Evolutionary conservation across 1,139 yeast species (phyloP), one percentile per base, ranked within the genome.

Genomic region (Kodamaea alishanica): DNA sequence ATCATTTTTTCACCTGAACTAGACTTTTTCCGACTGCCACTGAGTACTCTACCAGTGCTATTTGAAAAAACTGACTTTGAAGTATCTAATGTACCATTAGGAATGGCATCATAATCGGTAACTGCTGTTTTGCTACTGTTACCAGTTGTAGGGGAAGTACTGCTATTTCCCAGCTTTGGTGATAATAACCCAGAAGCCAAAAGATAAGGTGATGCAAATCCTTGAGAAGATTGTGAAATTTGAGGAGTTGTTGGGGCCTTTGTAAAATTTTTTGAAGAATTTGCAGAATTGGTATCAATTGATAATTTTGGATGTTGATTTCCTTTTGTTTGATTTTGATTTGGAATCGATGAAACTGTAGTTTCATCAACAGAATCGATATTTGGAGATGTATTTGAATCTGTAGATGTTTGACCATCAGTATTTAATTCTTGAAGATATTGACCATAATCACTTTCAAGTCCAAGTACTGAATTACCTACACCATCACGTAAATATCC

Each of bases 201-300:
- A 35, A 79, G 61, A 46, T 77, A 80, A 2, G 86, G 84, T 1
- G 84, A 77, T 0, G 79, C 73, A 56, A 80, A 75, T 1, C 84
- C 84, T 34, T 44, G 49, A 4, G 55, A 39, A 10, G 50, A 42
- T n/a, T 52, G 48, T 11, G 58, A 44, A 2, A 57, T 33, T 32
- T 55, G 61, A 2, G 72, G 72, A 3, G 71, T 65, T 7, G 58
- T 45, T 20, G 67, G 69, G 1, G 56, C 46, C 42, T 60, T 63
- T 7, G 34, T 10, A 11, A 28, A 27, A 9, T 11, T 30, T 3
- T 39, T 30, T 22, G 37, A 42, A 9, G 41, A 26, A 26, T 42
- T 39, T 6, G 49, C 44, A 10, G 49, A 41, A 28, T 44, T 50
- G 12, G 72, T 67, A 51, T 69, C 74, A 30, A 69, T 53, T 10